A percentile compares a stretch with the other conserved stretches of the same genome.
Evolutionary conservation across 768 basidiomycete species (phyloP).

Genomic region (Rhizopogon roseolus): DNA sequence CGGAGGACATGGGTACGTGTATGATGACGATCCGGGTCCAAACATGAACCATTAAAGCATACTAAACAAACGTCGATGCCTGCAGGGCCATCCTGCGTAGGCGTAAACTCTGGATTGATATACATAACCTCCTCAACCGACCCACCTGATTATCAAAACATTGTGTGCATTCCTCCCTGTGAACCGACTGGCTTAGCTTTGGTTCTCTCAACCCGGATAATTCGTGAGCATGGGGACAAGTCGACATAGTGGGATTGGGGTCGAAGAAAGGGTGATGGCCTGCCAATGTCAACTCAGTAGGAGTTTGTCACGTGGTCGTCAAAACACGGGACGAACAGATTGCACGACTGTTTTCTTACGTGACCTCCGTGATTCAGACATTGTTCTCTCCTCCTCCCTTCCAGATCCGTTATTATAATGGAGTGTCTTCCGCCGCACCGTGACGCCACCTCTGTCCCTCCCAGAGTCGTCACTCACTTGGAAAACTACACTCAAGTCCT

Average conservation of each 20-base stretch:
- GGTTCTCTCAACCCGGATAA: slow-evolving; percentile 52
- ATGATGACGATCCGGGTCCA: slow-evolving; percentile 59
- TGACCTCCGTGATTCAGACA: slow-evolving; percentile 89
- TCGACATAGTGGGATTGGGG: slow-evolving; percentile 11
- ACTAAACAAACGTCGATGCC: slow-evolving; percentile 87
- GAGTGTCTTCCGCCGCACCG: slow-evolving; percentile 9
- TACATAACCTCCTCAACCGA: slow-evolving; percentile 4
- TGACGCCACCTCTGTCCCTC: slow-evolving; percentile 10
- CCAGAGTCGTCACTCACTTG: slow-evolving; percentile 47
- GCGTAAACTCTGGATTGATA: not conserved
- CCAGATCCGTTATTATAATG: slow-evolving; percentile 58
- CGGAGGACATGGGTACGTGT: slow-evolving; percentile 67
- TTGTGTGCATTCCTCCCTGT: slow-evolving; percentile 93
- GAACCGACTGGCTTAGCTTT: slow-evolving; percentile 64
- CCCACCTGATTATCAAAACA: slow-evolving; percentile 92
- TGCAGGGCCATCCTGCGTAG: slow-evolving; percentile 54
- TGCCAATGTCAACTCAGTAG: too few species aligned
- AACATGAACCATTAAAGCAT: slow-evolving; percentile 95
- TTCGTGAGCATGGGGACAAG: slow-evolving; percentile 45
- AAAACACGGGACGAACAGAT: too few species aligned
- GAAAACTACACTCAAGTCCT: slow-evolving; percentile 56
- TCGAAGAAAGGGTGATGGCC: not conserved
- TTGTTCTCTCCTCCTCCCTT: slow-evolving; percentile 40
- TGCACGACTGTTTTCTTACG: too few species aligned
- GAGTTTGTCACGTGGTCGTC: not conserved